Percentiles rank a stretch among this genome's conserved stretches.
Evolutionary conservation across 2,329 filamentous ascomycete genomes (phyloP).

Genomic region (Coniochaeta sp.): DNA sequence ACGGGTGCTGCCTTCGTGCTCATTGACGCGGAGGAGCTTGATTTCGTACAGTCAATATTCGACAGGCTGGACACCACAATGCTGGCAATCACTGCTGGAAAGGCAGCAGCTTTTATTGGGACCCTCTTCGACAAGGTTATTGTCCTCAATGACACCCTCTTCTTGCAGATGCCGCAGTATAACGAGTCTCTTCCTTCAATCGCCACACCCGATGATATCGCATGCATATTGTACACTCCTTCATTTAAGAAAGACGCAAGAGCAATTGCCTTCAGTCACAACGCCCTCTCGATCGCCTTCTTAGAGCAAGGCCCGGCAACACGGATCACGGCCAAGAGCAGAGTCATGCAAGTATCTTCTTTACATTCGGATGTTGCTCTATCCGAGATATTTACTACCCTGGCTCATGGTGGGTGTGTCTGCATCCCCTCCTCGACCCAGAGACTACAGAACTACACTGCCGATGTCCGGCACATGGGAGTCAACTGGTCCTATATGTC

Average conservation of each 20-base stretch:
- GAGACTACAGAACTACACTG: slow-evolving; percentile 39
- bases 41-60: slow-evolving; percentile 32
- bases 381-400: slow-evolving; percentile 44
- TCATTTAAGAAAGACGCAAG: slow-evolving; percentile 44
- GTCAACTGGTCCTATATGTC: slow-evolving; percentile 50
- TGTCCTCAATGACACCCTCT: slow-evolving; percentile 15
- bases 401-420: slow-evolving; percentile 50
- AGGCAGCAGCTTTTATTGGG: slow-evolving; percentile 28
- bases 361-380: slow-evolving; percentile 48
- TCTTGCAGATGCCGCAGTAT: slow-evolving; percentile 12
- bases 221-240: slow-evolving; percentile 55
- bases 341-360: slow-evolving; percentile 51
- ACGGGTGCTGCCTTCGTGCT: slow-evolving; percentile 43
- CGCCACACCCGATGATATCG: slow-evolving; percentile 34
- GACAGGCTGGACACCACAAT: slow-evolving; percentile 34
- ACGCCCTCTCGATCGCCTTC: slow-evolving; percentile 46
- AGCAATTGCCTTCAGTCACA: slow-evolving; percentile 56
- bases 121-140: slow-evolving; percentile 31
- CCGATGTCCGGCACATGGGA: slow-evolving; percentile 39
- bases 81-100: slow-evolving; percentile 36
- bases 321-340: slow-evolving; percentile 38
- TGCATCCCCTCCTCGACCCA: slow-evolving; percentile 47
- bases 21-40: slow-evolving; percentile 35
- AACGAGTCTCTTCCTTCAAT: slow-evolving; percentile 16
- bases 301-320: slow-evolving; percentile 41